These are phyloP conservation scores for Sporothrix mexicana DNA, from an alignment of 2,329 filamentous ascomycete genomes.

Conservation along the genomic window DNA sequence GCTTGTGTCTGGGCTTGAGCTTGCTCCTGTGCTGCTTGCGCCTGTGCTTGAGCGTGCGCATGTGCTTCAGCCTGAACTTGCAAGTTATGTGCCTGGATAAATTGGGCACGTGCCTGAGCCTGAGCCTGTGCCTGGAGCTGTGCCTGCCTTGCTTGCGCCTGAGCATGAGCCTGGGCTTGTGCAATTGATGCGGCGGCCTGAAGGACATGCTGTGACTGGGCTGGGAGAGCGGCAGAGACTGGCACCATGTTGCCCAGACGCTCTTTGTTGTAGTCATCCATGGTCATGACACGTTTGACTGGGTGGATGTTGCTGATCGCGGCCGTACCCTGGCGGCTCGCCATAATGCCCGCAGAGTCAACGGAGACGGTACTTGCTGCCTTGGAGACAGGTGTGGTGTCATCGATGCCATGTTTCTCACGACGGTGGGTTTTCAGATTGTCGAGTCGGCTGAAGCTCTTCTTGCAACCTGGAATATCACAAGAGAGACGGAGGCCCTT, in stretches of 20 bases:
- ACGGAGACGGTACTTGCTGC: slow-evolving; percentile 15
- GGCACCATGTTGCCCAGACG: slow-evolving; percentile 19
- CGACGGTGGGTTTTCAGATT: slow-evolving; percentile 44
- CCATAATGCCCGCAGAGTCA: neutral
- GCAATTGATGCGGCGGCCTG: slow-evolving; percentile 25
- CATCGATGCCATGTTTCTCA: slow-evolving; percentile 43
- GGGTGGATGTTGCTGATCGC: neutral
- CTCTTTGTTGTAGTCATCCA: slow-evolving; percentile 21
- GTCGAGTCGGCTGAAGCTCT: slow-evolving; percentile 43
- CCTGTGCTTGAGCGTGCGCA: neutral
- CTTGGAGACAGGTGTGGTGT: slow-evolving; percentile 11
- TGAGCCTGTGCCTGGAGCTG: slow-evolving; percentile 15
- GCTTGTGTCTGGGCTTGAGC: neutral
- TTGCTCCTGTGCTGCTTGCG: slow-evolving; percentile 4
- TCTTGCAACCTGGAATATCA: slow-evolving; percentile 41
- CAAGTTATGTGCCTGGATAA: neutral
- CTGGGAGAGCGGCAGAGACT: neutral
- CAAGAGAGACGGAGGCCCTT: slow-evolving; percentile 41
- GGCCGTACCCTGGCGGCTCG: neutral
- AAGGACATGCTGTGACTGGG: slow-evolving; percentile 12
- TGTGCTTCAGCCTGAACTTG: neutral
- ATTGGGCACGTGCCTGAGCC: neutral
- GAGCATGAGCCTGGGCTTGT: slow-evolving; percentile 24
- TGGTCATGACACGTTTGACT: slow-evolving; percentile 3
- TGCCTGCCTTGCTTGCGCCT: slow-evolving; percentile 6